A percentile compares a stretch with the other conserved stretches of the same genome.
These are phyloP conservation scores for Fusarium globosum DNA, from an alignment of 2,329 filamentous ascomycete genomes.

Conservation along the genomic window DNA sequence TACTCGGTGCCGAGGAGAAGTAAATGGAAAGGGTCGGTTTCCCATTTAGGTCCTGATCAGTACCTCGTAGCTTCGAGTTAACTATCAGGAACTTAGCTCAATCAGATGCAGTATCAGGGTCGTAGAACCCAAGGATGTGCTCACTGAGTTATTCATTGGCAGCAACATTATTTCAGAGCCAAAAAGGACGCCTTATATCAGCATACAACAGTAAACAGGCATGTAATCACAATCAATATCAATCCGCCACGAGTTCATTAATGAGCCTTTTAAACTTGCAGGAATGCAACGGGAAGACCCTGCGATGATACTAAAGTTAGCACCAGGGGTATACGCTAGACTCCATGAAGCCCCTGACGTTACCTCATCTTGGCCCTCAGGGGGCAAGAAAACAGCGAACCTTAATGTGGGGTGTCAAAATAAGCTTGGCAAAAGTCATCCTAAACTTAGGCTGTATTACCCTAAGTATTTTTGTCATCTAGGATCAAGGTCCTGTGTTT, in stretches of 20 bases:
- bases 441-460: too few species aligned
- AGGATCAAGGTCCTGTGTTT: too few species aligned
- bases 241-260: background rate
- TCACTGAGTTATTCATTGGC: background rate
- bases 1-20: background rate
- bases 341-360: conserved; percentile 14
- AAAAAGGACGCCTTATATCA: background rate
- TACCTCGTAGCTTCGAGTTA: background rate
- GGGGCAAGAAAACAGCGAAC: too few species aligned
- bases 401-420: too few species aligned
- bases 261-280: conserved; percentile 12
- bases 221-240: background rate
- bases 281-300: background rate
- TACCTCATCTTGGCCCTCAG: background rate
- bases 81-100: background rate
- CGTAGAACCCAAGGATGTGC: background rate
- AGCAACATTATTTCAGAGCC: background rate
- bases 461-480: too few species aligned
- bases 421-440: too few species aligned
- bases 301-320: conserved; percentile 16
- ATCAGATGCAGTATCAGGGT: background rate
- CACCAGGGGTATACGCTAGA: conserved; percentile 9
- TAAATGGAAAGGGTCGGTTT: background rate
- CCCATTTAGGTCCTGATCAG: background rate
- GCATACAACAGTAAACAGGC: background rate